Evolutionary conservation across 345 rosid genomes (phyloP).

Genomic region (Eucalyptus polybractea): DNA sequence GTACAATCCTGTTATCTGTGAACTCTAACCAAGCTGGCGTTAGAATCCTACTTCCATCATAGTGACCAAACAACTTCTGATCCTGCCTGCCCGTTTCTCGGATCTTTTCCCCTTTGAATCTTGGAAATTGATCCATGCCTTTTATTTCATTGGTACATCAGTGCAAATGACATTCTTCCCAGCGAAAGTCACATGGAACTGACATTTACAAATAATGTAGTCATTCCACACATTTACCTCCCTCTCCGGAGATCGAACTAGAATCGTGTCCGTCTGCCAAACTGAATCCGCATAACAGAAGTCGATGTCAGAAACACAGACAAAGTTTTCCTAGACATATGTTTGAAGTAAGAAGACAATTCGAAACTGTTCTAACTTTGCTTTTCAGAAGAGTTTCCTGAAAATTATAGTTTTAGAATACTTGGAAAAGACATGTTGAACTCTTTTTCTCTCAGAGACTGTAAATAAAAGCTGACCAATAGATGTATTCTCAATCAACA

Average conservation of each 20-base stretch:
- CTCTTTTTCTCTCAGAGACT: background rate
- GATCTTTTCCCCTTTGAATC: background rate
- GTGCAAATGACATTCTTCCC: background rate
- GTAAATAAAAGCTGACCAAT: background rate
- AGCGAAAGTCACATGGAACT: background rate
- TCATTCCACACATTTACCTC: background rate
- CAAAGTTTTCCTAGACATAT: background rate
- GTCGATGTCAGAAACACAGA: background rate
- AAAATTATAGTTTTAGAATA: background rate
- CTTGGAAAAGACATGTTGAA: background rate
- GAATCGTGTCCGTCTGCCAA: background rate
- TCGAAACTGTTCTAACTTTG: background rate
- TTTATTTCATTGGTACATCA: background rate
- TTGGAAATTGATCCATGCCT: background rate
- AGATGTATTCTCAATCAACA: background rate
- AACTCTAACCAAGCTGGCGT: background rate
- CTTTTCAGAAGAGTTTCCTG: background rate
- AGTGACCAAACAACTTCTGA: background rate
- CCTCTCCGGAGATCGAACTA: background rate
- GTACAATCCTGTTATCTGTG: background rate
- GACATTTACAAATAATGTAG: background rate
- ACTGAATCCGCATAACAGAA: background rate
- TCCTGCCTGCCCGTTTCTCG: background rate
- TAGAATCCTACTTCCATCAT: background rate
- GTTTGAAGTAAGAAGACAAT: background rate